Evolutionary conservation across 345 rosid species (phyloP), one percentile per base, ranked within the genome.

Genomic region (Dovyalis caffra): DNA sequence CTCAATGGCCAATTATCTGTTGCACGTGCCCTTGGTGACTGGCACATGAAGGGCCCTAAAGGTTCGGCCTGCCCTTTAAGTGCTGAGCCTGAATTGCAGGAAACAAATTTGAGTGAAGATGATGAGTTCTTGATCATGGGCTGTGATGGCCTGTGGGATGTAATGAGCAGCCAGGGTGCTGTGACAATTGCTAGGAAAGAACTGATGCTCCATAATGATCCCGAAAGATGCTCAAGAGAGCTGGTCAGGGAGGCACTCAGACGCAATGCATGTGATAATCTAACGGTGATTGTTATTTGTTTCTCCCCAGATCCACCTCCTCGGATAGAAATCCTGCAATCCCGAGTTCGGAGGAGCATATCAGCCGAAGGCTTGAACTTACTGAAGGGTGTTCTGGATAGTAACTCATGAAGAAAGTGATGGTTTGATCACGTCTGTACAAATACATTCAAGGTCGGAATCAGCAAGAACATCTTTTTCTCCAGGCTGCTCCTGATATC

Each of bases 101-200:
- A 89, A 80, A 71, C 84, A 6, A 78, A 82, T 47, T 75, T 95
- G 67, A 85, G 88, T 0, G 98, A 90, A 74, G 99, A 95, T 3
- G 99, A 95, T 49, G 99, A 95, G 87, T 95, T 93, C 90, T 83
- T 92, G 87, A 88, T 95, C 73, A 89, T 95, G 89, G 99, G 98
- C 40, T 91, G 99, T 62, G 99, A 95, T 69, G 99, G 99, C 77
- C 81, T 95, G 76, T 95, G 99, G 99, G 99, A 95, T 84, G 99
- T 95, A 43, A 95, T 92, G 97, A 95, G 91, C 81, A 95, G 99
- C 72, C 97, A 95, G 77, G 88, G 91, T 82, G 99, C 99, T 1
- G 98, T 95, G 73, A 82, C 93, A 5, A 85, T 95, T 20, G 90
- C 84, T 0, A 89, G 98, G 88, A 93, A 86, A 69, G 96, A 90